A percentile compares a stretch with the other conserved stretches of the same genome.
Conservation (phyloP, 73 alveolate genomes). For the Effrenium voratum region DNA sequence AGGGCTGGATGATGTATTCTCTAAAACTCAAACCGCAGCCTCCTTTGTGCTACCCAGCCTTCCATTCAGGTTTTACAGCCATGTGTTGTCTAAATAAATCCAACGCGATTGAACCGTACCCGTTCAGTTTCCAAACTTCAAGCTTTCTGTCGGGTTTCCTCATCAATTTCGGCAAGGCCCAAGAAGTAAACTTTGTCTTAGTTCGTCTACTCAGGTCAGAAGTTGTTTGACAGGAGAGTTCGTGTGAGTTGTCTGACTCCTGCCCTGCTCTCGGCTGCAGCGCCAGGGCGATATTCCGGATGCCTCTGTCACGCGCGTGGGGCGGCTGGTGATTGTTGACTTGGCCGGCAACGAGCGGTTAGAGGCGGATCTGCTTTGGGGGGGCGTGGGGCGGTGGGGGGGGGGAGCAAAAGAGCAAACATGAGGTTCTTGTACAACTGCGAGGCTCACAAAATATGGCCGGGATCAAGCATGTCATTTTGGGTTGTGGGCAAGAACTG, state of each 20-base stretch:
- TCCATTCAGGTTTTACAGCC: neutral
- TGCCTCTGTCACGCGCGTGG: conserved; percentile 49
- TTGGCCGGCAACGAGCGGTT: conserved; percentile 84
- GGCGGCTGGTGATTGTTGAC: conserved; percentile 85
- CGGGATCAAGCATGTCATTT: too few relatives aligned
- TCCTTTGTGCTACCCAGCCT: neutral
- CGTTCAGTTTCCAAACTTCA: too few relatives aligned
- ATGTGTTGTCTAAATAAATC: neutral
- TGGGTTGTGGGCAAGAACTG: too few relatives aligned
- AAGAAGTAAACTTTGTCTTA: too few relatives aligned
- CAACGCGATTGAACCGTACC: too few relatives aligned
- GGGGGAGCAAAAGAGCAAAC: neutral
- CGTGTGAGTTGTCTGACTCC: neutral
- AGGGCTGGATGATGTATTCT: neutral
- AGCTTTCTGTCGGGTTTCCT: too few relatives aligned
- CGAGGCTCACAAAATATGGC: too few relatives aligned
- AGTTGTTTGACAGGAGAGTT: too few relatives aligned
- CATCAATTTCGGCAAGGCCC: too few relatives aligned
- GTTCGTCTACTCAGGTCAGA: too few relatives aligned
- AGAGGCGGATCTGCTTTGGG: neutral
- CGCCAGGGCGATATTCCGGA: neutral
- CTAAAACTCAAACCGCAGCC: neutral
- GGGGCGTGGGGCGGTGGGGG: neutral
- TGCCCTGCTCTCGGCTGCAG: too few relatives aligned
- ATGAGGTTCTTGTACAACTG: neutral